Evolutionary conservation across 805 yeast species (phyloP).

Genomic region (Metschnikowia chrysomelidarum): DNA sequence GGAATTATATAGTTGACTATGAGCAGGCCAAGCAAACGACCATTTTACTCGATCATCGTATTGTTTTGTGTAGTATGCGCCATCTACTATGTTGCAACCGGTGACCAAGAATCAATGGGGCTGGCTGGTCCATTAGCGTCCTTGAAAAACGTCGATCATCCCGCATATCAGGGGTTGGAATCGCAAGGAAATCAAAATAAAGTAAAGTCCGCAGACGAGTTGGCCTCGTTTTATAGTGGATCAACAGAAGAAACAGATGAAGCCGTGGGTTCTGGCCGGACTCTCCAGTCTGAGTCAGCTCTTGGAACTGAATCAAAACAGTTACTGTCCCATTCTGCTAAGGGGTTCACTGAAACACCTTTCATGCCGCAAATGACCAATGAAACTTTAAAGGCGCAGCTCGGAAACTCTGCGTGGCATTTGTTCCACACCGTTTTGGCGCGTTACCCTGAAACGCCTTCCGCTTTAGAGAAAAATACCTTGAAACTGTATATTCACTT

Average conservation of each 20-base stretch:
- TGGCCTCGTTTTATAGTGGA: no score
- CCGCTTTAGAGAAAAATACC: slow-evolving; percentile 58
- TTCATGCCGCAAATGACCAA: slow-evolving; percentile 96
- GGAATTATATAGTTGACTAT: not conserved
- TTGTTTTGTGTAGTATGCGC: slow-evolving; percentile 17
- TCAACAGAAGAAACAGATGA: no score
- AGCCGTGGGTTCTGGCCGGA: no score
- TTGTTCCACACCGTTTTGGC: slow-evolving; percentile 89
- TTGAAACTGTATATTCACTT: slow-evolving; percentile 61
- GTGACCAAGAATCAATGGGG: slow-evolving; percentile 16
- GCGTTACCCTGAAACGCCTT: slow-evolving; percentile 84
- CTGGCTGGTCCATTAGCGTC: slow-evolving; percentile 5
- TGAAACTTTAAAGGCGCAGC: slow-evolving; percentile 73
- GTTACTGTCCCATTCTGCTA: slow-evolving; percentile 1
- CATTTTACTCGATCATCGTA: slow-evolving; percentile 14
- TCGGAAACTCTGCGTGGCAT: slow-evolving; percentile 91
- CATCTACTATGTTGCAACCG: slow-evolving; percentile 19
- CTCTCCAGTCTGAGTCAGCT: no score
- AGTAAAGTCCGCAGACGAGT: no score
- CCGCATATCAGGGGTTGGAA: no score
- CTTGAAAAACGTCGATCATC: no score
- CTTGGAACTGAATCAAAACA: no score
- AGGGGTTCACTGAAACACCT: slow-evolving; percentile 37
- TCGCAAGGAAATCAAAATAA: no score
- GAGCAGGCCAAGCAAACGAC: slow-evolving; percentile 13